These are phyloP conservation scores for Pyricularia sp. DNA, from an alignment of 2,329 filamentous ascomycete genomes.

Conservation along the genomic window DNA sequence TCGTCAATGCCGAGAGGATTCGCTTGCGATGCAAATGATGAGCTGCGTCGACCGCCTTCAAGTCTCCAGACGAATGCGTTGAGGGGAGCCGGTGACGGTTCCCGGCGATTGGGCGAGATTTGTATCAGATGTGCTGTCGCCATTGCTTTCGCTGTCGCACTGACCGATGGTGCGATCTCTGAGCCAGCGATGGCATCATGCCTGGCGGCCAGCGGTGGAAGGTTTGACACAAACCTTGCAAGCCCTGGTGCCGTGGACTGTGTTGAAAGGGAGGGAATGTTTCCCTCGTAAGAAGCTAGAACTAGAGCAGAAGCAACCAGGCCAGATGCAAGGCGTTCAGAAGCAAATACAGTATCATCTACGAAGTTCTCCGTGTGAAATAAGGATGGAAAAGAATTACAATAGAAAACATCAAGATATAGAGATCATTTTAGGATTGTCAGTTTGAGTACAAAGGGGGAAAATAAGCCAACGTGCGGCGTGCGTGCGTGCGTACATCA, in stretches of 20 bases:
- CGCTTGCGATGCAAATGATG: neutral
- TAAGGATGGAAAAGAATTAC: neutral
- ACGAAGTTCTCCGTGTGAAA: neutral
- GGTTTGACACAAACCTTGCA: neutral
- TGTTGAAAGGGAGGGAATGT: neutral
- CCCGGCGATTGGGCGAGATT: neutral
- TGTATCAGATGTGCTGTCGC: constrained; percentile 1
- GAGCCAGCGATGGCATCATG: constrained; percentile 6
- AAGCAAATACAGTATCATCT: neutral
- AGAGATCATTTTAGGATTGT: neutral
- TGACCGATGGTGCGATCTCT: constrained; percentile 3
- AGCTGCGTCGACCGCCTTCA: constrained; percentile 4
- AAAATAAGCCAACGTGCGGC: neutral
- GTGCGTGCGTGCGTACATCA: neutral
- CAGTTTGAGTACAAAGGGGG: neutral
- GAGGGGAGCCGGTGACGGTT: neutral
- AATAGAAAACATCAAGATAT: neutral
- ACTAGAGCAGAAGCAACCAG: neutral
- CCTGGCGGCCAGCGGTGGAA: neutral
- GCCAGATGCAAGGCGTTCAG: neutral
- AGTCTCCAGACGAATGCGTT: constrained; percentile 6
- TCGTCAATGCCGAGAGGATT: neutral
- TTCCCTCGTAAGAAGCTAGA: neutral
- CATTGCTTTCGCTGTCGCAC: constrained; percentile 1
- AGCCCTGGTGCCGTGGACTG: neutral